Base-by-base conservation (phyloP, 1,139 yeast genomes). In the Blastobotrys arbuscula region DNA sequence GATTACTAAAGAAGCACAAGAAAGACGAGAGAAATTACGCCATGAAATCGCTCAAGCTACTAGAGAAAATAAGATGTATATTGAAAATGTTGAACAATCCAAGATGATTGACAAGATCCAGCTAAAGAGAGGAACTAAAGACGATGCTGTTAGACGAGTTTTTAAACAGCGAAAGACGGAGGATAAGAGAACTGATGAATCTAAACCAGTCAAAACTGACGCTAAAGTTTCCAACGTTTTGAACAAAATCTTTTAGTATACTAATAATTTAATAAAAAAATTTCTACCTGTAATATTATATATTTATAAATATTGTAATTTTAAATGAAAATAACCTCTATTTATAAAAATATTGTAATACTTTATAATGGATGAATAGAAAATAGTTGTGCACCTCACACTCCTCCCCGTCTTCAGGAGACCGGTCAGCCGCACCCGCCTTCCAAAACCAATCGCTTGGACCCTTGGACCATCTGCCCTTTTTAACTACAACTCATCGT, bases 41-140 rank as follows among this genome's bases (percentile, higher is more conserved):
- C 77, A 94, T 55, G 97, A 94, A 66, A 78, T 92, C 41, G 79
- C 95, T 1, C 96, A 87, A 65, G 96, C 95, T 47, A 84, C 82
- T 53, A 84, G 86, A 59, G 76, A 90, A 66, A 90, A 89, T 69
- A 87, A 88, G 68, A 78, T 83, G 23, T 94, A 84, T 63, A 76
- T 90, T 50, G 77, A 77, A 56, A 90, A 89, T 59, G 92, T 92
- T 34, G 97, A 90, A 63, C 81, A 79, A 59, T 82, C 95, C 53
- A 88, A 87, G 74, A 83, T 83, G 83, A 75, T 88, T 51, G 74
- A 77, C 35, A 80, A 81, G 50, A 86, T 89, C 21, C 75, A 81
- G 57, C 72, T 71, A 54, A 79, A 78, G 70, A 69, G 78, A 59
- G 66, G 70, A 58, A 60, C 66, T 51, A 59, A 66, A 63, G 54